phyloP scores from a whole-genome alignment of 2,329 filamentous ascomycete genomes.

The Diplodia intermedia region DNA sequence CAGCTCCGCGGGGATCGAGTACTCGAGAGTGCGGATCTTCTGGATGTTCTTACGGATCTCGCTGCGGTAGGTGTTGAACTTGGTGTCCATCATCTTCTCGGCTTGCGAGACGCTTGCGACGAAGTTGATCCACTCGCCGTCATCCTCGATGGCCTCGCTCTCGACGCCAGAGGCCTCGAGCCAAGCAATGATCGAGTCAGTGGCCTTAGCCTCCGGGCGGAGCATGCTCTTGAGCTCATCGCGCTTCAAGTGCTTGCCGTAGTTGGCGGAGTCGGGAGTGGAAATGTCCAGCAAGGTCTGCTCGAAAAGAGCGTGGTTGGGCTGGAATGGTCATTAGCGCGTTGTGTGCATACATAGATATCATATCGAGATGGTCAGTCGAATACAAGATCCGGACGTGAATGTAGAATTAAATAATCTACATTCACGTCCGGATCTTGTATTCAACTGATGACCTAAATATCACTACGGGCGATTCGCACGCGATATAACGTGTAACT shows the following conservation, averaged over 20 bases:
- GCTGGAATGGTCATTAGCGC: constrained; percentile 44
- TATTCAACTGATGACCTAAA: no score
- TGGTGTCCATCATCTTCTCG: constrained; percentile 63
- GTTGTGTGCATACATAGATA: neutral
- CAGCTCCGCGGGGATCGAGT: constrained; percentile 66
- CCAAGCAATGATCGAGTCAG: constrained; percentile 62
- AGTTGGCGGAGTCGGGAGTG: constrained; percentile 63
- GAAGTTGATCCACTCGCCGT: constrained; percentile 69
- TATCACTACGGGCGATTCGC: no score
- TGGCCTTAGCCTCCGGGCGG: constrained; percentile 58
- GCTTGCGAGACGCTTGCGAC: constrained; percentile 59
- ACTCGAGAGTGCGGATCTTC: constrained; percentile 63
- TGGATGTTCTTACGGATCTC: constrained; percentile 49
- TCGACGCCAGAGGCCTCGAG: constrained; percentile 60
- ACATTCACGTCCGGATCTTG: no score
- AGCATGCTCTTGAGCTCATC: constrained; percentile 64
- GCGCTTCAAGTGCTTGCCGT: constrained; percentile 68
- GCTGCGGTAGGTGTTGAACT: constrained; percentile 64
- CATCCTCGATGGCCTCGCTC: constrained; percentile 54
- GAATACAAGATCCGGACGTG: no score
- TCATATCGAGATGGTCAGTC: no score
- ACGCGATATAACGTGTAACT: no score
- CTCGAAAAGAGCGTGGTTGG: constrained; percentile 61
- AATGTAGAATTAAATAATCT: no score
- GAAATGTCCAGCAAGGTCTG: constrained; percentile 67